Evolutionary conservation across 805 yeast species (phyloP), one percentile per base, ranked within the genome.

Genomic region (Diddensiella transvaalensis): DNA sequence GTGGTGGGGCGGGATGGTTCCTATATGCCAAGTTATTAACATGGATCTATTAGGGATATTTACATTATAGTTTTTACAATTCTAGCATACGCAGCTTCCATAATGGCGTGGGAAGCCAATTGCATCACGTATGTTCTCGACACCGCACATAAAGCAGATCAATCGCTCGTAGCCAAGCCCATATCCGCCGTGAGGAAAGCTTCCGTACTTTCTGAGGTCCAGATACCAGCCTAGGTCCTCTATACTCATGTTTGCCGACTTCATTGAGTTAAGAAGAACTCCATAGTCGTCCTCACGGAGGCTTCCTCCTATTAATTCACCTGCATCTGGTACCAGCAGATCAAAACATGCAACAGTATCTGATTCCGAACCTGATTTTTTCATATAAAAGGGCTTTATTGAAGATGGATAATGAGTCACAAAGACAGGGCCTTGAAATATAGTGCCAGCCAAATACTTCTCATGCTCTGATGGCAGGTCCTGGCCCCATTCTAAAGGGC

Each of bases 281-380:
- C 65, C 73, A 51, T 76, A 68, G 52, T 77, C 68, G 59, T 86
- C 87, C 59, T 91, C 96, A 66, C 99, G 85, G 51, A 93, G 57
- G 0, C 96, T 88, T 0, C 99, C 99, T 2, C 99, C 99, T 4
- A 87, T 82, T 13, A 93, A 70, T 64, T 93, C 99, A 21, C 98
- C 99, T 48, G 93, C 76, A 17, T 83, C 91, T 0, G 99, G 99
- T 17, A 91, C 78, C 3, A 93, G 67, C 42, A 93, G 72, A 62
- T 93, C 99, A 61, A 81, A 93, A 60, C 98, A 90, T 0, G 86
- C 95, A 2, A 87, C 97, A 0, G 96, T 88, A 3, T 46, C 26
- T 15, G 24, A 10, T 3, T 8, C 66, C n/a, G n/a, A n/a, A 62
- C 0, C 60, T 47, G 54, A 45, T 40, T 41, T n/a, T 47, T 82